Conservation (phyloP, 1,284 basidiomycete genomes). For the Tranzscheliella williamsii region DNA sequence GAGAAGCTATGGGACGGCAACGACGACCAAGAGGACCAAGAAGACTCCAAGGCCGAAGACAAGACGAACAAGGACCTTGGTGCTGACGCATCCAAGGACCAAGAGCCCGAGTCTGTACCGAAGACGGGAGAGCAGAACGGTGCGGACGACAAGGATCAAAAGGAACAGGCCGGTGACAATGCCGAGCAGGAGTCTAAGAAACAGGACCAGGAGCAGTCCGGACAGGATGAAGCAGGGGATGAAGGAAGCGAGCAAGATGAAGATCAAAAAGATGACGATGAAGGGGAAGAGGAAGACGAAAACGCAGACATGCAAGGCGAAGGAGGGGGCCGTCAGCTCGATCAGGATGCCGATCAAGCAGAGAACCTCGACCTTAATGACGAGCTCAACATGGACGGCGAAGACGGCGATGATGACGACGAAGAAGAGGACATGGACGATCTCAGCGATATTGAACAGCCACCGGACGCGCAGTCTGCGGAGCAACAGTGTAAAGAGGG, state of each 20-base stretch:
- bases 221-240: constrained; percentile 10
- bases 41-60: constrained; percentile 48
- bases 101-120: constrained; percentile 32
- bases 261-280: constrained; percentile 43
- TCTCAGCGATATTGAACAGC: constrained; percentile 73
- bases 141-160: constrained; percentile 30
- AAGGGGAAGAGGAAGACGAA: constrained; percentile 56
- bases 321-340: constrained; percentile 60
- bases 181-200: constrained; percentile 19
- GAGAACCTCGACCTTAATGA: constrained; percentile 58
- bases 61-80: constrained; percentile 61
- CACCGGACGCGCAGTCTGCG: constrained; percentile 32
- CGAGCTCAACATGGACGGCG: constrained; percentile 48
- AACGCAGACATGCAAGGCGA: constrained; percentile 61
- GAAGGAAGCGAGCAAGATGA: constrained; percentile 46
- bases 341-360: constrained; percentile 56
- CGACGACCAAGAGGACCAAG: constrained; percentile 68
- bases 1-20: constrained; percentile 97
- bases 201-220: constrained; percentile 11
- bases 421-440: constrained; percentile 66
- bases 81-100: constrained; percentile 60
- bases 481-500: constrained; percentile 8
- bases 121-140: constrained; percentile 22
- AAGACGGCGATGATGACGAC: constrained; percentile 58
- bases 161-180: constrained; percentile 63